Evolutionary conservation across 75 land plant species (phyloP).

Genomic region (Picea sitchensis): DNA sequence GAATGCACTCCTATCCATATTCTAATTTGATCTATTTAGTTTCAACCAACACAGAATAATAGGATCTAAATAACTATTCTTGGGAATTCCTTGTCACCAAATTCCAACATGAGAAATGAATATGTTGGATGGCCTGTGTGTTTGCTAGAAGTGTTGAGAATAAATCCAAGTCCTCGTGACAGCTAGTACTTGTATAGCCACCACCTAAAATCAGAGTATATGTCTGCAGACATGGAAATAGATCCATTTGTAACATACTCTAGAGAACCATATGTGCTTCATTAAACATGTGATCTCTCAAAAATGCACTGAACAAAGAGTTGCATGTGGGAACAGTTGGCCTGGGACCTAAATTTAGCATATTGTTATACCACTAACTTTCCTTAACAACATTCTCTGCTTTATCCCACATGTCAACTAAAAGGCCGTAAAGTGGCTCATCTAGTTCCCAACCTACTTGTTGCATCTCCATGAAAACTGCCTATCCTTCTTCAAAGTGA

Average conservation of each 20-base stretch:
- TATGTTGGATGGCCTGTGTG: constrained; percentile 89
- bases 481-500: constrained; percentile 80
- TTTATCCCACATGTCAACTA: constrained; percentile 97
- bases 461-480: constrained; percentile 75
- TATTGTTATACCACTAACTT: constrained; percentile 71
- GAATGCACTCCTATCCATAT: too few species aligned
- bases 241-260: constrained; percentile 58
- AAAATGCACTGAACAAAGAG: constrained; percentile 85
- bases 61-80: too few species aligned
- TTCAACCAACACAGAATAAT: too few species aligned
- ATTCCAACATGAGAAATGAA: constrained; percentile 35
- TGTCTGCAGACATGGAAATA: constrained; percentile 84
- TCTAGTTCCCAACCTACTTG: constrained; percentile 83
- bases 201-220: constrained; percentile 84
- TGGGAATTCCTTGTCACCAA: constrained; percentile 32
- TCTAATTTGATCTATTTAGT: too few species aligned
- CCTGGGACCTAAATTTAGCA: constrained; percentile 80
- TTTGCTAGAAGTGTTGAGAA: constrained; percentile 67
- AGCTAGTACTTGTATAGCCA: constrained; percentile 61
- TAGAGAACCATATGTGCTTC: constrained; percentile 60
- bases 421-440: constrained; percentile 80
- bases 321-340: constrained; percentile 94
- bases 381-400: constrained; percentile 85
- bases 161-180: constrained; percentile 37
- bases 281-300: constrained; percentile 51